Conservation (phyloP, 306 rosid genomes). For the Notholithocarpus densiflorus region DNA sequence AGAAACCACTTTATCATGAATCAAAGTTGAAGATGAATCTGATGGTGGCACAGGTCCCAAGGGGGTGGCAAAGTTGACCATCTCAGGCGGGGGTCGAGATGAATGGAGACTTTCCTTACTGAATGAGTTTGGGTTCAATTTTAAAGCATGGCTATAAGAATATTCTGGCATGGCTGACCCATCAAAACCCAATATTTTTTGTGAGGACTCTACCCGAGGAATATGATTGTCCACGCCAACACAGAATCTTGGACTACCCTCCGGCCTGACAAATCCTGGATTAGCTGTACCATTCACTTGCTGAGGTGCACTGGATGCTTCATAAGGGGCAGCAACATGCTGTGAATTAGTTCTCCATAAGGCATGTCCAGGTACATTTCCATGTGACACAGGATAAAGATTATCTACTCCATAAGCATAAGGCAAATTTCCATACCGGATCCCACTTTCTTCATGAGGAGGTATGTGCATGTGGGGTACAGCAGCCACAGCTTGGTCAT, state of each 20-base stretch:
- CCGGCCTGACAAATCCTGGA: conserved; percentile 56
- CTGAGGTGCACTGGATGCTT: conserved; percentile 45
- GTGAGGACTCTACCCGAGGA: conserved; percentile 69
- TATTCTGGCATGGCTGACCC: conserved; percentile 52
- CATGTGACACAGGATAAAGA: conserved; percentile 50
- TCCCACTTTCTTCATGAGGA: conserved; percentile 57
- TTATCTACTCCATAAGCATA: conserved; percentile 62
- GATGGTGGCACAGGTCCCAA: conserved; percentile 34
- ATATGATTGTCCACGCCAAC: conserved; percentile 56
- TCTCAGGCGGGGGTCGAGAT: conserved; percentile 33
- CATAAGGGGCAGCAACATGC: conserved; percentile 58
- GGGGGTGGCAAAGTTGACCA: conserved; percentile 20
- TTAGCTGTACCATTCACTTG: conserved; percentile 59
- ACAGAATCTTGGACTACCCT: conserved; percentile 63
- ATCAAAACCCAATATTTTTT: conserved; percentile 52
- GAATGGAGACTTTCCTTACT: conserved; percentile 52
- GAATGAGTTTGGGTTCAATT: conserved; percentile 33
- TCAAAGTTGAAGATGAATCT: conserved; percentile 33
- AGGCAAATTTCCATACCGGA: conserved; percentile 59
- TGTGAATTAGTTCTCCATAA: conserved; percentile 62
- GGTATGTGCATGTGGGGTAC: conserved; percentile 49
- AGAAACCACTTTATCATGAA: conserved; percentile 34
- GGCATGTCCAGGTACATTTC: conserved; percentile 52
- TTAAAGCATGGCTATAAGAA: conserved; percentile 46
- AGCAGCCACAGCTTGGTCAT: conserved; percentile 63